Percentiles rank a stretch among this genome's conserved stretches.
These are phyloP conservation scores for Bipolaris cookei DNA, from an alignment of 2,329 filamentous ascomycete species.

Conservation along the genomic window DNA sequence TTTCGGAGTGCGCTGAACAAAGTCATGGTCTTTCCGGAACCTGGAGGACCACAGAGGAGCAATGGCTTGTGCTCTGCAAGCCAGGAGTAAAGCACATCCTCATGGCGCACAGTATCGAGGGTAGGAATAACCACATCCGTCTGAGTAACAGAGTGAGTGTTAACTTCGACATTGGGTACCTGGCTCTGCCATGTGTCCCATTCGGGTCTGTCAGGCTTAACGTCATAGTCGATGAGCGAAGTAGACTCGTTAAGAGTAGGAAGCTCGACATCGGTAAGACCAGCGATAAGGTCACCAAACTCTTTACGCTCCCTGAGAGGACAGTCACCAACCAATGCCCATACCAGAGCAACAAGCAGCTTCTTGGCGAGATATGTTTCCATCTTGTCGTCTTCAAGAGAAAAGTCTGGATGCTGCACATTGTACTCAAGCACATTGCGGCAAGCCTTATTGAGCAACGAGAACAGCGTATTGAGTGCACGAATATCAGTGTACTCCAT, in stretches of 20 bases:
- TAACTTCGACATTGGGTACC: slow-evolving; percentile 93
- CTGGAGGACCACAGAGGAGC: slow-evolving; percentile 92
- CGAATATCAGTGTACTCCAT: slow-evolving; percentile 97
- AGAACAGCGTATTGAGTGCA: slow-evolving; percentile 91
- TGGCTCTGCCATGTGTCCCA: slow-evolving; percentile 95
- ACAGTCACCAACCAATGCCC: slow-evolving; percentile 95
- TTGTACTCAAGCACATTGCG: slow-evolving; percentile 96
- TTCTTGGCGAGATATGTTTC: slow-evolving; percentile 94
- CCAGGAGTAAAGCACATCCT: slow-evolving; percentile 99
- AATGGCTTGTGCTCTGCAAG: slow-evolving; percentile 97
- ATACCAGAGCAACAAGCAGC: slow-evolving; percentile 87
- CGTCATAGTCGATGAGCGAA: slow-evolving; percentile 95
- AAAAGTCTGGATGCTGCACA: slow-evolving; percentile 90
- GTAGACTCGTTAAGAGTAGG: slow-evolving; percentile 78
- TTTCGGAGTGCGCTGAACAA: slow-evolving; percentile 97
- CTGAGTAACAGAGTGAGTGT: slow-evolving; percentile 96
- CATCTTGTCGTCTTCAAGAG: slow-evolving; percentile 85
- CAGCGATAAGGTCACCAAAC: slow-evolving; percentile 85
- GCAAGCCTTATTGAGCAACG: slow-evolving; percentile 90
- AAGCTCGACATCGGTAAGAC: slow-evolving; percentile 83
- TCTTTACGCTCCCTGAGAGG: slow-evolving; percentile 83
- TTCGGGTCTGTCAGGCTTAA: slow-evolving; percentile 81
- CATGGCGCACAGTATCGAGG: slow-evolving; percentile 93
- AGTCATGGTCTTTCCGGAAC: slow-evolving; percentile 99
- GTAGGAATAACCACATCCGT: slow-evolving; percentile 99